Percentiles rank a stretch among this genome's conserved stretches.
phyloP scores from a whole-genome alignment of 2,329 filamentous ascomycete species.

The Diplocarpon mali region DNA sequence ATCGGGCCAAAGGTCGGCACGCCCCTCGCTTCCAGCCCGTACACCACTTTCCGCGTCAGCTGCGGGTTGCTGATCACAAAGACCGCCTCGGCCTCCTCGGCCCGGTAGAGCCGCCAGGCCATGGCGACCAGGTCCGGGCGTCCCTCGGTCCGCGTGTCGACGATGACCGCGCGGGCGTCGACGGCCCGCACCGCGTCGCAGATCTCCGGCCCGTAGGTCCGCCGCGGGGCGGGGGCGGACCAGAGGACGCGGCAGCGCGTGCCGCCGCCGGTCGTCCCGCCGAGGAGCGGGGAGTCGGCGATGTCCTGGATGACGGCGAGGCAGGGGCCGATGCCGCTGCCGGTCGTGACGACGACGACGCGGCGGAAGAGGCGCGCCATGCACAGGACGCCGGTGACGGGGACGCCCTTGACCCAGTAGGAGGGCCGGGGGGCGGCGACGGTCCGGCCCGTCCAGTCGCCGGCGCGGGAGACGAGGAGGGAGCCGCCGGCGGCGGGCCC shows the following conservation, averaged over 20 bases:
- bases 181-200: conserved; percentile 25
- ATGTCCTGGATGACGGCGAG: conserved; percentile 26
- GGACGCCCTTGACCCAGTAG: conserved; percentile 30
- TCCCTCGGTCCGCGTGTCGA: conserved; percentile 27
- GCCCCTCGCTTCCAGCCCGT: conserved; percentile 30
- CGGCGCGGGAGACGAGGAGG: conserved; percentile 59
- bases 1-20: conserved; percentile 29
- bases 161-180: conserved; percentile 28
- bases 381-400: conserved; percentile 29
- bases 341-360: conserved; percentile 31
- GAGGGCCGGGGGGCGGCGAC: conserved; percentile 32
- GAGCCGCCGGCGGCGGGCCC: conserved; percentile 46
- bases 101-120: conserved; percentile 24
- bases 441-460: conserved; percentile 59
- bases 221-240: conserved; percentile 27
- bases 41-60: conserved; percentile 30
- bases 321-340: conserved; percentile 31
- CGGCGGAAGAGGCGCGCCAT: conserved; percentile 28
- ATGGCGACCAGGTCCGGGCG: conserved; percentile 28
- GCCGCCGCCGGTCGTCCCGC: no score
- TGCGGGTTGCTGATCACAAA: conserved; percentile 29
- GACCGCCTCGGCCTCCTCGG: conserved; percentile 29
- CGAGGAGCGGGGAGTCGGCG: conserved; percentile 4
- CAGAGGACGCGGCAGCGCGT: conserved; percentile 27
- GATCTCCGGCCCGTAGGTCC: conserved; percentile 29